These are phyloP conservation scores for Plasmodium sp. DNA, from an alignment of 169 alveolate genomes.

Conservation along the genomic window DNA sequence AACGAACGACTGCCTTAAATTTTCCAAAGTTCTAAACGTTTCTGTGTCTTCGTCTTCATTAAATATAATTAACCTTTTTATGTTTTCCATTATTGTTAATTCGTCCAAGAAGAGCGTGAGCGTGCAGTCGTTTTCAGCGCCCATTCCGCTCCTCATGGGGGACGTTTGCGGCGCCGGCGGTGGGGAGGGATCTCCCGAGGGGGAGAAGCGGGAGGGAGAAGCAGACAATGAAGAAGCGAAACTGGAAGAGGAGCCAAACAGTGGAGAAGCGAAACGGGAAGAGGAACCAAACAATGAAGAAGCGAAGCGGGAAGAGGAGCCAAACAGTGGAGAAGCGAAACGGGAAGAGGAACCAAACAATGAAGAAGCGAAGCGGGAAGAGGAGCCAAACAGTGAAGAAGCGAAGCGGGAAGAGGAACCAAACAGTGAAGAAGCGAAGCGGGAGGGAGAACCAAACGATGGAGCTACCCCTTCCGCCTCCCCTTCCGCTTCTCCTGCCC, in stretches of 20 bases:
- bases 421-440: too few relatives aligned
- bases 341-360: background rate
- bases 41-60: conserved; percentile 49
- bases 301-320: background rate
- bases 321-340: background rate
- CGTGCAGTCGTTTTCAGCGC: conserved; percentile 72
- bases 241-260: background rate
- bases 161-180: conserved; percentile 4
- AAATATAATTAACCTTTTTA: conserved; percentile 62
- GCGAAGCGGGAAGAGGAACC: too few relatives aligned
- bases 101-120: conserved; percentile 38
- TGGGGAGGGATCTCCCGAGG: background rate
- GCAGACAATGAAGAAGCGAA: background rate
- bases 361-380: background rate
- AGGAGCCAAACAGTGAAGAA: too few relatives aligned
- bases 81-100: conserved; percentile 54
- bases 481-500: too few relatives aligned
- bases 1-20: conserved; percentile 31
- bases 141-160: conserved; percentile 66
- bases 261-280: background rate
- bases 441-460: too few relatives aligned
- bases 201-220: background rate
- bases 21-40: conserved; percentile 60
- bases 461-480: background rate
- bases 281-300: background rate